phyloP scores from a whole-genome alignment of 129 eudicot genomes.

The Escallonia rubra region DNA sequence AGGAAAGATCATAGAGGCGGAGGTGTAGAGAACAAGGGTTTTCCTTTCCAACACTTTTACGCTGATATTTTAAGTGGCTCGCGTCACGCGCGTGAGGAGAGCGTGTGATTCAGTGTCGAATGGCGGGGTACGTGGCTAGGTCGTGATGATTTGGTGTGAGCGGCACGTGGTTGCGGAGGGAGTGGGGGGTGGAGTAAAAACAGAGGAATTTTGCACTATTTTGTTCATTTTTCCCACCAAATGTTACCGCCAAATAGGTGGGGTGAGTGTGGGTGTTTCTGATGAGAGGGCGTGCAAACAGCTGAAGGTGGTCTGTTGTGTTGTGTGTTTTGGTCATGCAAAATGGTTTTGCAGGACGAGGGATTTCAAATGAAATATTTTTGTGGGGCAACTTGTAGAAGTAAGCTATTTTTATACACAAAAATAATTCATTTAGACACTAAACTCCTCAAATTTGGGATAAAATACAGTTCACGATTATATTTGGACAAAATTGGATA shows the following conservation, averaged over 20 bases:
- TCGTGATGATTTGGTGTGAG: neutral
- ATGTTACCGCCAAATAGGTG: conserved; percentile 67
- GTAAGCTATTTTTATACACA: no score
- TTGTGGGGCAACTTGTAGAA: neutral
- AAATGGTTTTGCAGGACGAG: neutral
- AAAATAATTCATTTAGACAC: no score
- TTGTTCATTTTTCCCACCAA: conserved; percentile 45
- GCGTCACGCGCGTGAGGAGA: neutral
- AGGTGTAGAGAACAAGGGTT: conserved; percentile 28
- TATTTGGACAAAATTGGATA: no score
- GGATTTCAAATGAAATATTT: neutral
- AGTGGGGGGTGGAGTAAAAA: conserved; percentile 10
- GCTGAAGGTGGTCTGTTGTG: neutral
- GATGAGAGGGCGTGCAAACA: neutral
- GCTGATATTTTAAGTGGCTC: neutral
- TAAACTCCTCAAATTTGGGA: no score
- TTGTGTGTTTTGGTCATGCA: neutral
- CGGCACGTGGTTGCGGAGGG: conserved; percentile 5
- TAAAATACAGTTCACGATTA: no score
- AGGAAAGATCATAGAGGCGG: conserved; percentile 40
- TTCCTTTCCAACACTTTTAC: neutral
- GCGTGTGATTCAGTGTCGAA: neutral
- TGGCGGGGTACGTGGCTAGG: neutral
- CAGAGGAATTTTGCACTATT: conserved; percentile 9
- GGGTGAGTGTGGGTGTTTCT: neutral